Percentiles rank a stretch among this genome's conserved stretches.
Evolutionary conservation across 2,329 filamentous ascomycete genomes (phyloP).

Genomic region (Aspergillus jensenii): DNA sequence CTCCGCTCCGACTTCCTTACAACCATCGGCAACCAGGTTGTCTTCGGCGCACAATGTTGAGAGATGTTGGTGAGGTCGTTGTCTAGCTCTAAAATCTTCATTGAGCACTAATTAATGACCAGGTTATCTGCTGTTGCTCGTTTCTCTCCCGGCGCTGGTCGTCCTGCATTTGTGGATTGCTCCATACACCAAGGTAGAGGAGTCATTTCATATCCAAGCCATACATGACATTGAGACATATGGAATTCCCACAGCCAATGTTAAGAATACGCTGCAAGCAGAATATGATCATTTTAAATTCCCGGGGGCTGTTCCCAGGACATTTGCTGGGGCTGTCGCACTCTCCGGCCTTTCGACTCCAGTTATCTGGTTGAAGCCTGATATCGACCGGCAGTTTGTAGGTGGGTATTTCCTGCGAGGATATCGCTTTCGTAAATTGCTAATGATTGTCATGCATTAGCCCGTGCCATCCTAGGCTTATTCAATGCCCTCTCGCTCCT

Average conservation of each 20-base stretch:
- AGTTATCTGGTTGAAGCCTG: conserved; percentile 58
- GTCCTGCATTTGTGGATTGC: conserved; percentile 69
- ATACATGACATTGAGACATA: conserved; percentile 84
- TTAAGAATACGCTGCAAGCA: conserved; percentile 54
- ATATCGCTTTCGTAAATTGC: not conserved
- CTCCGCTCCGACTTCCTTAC: not conserved
- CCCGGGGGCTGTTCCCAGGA: conserved; percentile 85
- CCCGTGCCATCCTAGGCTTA: conserved; percentile 74
- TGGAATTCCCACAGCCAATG: conserved; percentile 65
- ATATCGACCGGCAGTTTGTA: conserved; percentile 57
- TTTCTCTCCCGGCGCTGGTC: conserved; percentile 63
- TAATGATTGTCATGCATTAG: conserved; percentile 37
- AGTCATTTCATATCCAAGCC: conserved; percentile 97
- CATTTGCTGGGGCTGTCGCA: conserved; percentile 78
- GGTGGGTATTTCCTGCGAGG: conserved; percentile 39
- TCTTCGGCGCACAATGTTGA: conserved; percentile 19
- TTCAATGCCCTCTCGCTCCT: conserved; percentile 71
- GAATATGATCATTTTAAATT: conserved; percentile 90
- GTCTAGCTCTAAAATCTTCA: not conserved
- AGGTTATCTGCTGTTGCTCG: conserved; percentile 28
- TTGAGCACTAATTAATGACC: not conserved
- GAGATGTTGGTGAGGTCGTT: conserved; percentile 21
- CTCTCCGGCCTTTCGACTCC: conserved; percentile 73
- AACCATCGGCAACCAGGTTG: not conserved
- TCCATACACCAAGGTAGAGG: conserved; percentile 96